phyloP scores from a whole-genome alignment of 768 basidiomycete genomes.

The Inosperma sp. region DNA sequence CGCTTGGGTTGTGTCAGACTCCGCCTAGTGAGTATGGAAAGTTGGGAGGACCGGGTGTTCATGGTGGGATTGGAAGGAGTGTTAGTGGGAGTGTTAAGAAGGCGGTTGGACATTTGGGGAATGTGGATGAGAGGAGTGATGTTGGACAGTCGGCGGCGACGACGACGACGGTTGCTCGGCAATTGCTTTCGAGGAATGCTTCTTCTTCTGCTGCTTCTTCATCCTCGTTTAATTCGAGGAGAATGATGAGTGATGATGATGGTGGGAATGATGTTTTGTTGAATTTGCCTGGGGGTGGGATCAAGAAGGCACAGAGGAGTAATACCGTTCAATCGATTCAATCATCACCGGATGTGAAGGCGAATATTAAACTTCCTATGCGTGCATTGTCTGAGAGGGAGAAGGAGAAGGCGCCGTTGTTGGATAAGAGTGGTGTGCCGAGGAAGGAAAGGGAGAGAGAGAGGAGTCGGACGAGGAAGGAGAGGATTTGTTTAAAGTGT shows the following conservation, averaged over 20 bases:
- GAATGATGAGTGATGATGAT: slow-evolving; percentile 10
- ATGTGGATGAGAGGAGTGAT: slow-evolving; percentile 16
- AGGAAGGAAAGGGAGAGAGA: slow-evolving; percentile 25
- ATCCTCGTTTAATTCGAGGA: slow-evolving; percentile 5
- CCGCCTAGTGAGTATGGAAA: slow-evolving; percentile 36
- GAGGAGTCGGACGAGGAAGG: slow-evolving; percentile 21
- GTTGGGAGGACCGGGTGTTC: slow-evolving; percentile 37
- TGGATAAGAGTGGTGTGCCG: background rate
- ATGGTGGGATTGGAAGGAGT: slow-evolving; percentile 25
- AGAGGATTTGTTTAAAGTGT: slow-evolving; percentile 64
- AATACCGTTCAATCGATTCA: slow-evolving; percentile 42
- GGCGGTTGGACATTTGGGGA: slow-evolving; percentile 20
- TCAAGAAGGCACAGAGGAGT: slow-evolving; percentile 38
- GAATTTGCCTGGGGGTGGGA: slow-evolving; percentile 12
- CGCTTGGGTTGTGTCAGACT: slow-evolving; percentile 40
- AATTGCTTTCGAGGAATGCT: too few species aligned
- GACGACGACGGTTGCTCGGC: too few species aligned
- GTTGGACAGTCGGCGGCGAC: too few species aligned
- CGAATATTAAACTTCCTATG: slow-evolving; percentile 52
- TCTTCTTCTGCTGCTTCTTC: slow-evolving; percentile 10
- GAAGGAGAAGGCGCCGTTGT: slow-evolving; percentile 11
- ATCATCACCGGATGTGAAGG: slow-evolving; percentile 37
- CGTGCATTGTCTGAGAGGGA: slow-evolving; percentile 45
- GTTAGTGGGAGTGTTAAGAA: slow-evolving; percentile 25
- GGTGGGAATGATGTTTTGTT: slow-evolving; percentile 3